Conservation (phyloP, 73 alveolate species). For the Tetrahymena elliotti region DNA sequence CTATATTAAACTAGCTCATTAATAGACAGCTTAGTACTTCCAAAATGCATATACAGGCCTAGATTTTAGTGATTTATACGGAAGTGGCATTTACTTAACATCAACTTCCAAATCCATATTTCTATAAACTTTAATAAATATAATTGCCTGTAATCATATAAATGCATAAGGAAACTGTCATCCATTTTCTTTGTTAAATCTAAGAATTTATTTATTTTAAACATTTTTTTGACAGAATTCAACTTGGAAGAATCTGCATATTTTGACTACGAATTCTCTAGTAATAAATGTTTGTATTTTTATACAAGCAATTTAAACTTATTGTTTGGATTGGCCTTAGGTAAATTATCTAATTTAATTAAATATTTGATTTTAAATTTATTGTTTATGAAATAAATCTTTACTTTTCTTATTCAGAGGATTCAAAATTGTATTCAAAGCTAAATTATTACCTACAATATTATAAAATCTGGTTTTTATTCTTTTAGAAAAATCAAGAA, state of each 20-base stretch:
- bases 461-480: not conserved
- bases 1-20: not conserved
- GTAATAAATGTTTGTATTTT: not conserved
- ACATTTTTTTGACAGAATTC: not conserved
- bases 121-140: not conserved
- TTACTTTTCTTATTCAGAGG: not conserved
- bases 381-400: not conserved
- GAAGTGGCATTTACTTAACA: not conserved
- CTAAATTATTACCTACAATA: not conserved
- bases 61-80: not conserved
- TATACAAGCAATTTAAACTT: not conserved
- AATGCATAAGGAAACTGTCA: not conserved
- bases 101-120: not conserved
- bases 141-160: not conserved
- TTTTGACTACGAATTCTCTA: not conserved
- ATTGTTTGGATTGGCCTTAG: not conserved
- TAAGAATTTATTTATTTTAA: not conserved
- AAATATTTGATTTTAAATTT: not conserved
- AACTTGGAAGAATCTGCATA: not conserved
- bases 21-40: not conserved
- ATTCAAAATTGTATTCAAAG: not conserved
- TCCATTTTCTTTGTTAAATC: not conserved
- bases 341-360: not conserved
- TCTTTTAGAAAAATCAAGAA: not conserved
- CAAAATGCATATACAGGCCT: not conserved